Evolutionary conservation across 331 rosid species (phyloP), one percentile per base, ranked within the genome.

Genomic region (Saraca asoca): DNA sequence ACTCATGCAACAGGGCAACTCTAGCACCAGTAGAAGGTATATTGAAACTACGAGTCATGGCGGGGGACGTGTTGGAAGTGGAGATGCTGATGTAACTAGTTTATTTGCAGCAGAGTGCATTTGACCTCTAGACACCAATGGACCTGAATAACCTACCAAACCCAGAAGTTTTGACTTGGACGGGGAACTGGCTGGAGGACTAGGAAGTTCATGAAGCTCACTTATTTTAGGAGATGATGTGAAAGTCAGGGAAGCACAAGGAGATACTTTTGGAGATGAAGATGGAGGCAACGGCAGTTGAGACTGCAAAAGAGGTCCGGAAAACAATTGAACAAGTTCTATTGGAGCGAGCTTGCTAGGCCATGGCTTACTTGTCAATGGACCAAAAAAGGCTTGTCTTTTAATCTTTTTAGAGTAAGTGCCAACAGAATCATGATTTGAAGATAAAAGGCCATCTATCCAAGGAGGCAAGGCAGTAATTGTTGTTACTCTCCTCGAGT

Each of bases 131-230:
- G 94, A 55, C 63, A 72, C 75, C 79, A 94, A 70, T 48, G 96
- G 97, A 41, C 86, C 97, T 12, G 99, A 94, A 88, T 88, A 82
- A 54, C 89, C 96, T 60, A 75, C 68, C 57, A 88, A 73, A 66
- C 82, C 88, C 35, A 57, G 24, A 53, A 79, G 73, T 80, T 85
- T 88, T 35, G 96, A 81, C 76, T 69, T 85, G 50, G 83, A 68
- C 9, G 78, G 67, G 60, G 76, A 83, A 79, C 78, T 72, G 70
- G 72, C 59, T 17, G 97, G 97, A 71, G 99, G 97, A 78, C 92
- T 80, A 0, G 99, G 99, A 75, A 94, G 96, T 76, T 90, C 99
- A 60, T 94, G 97, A 80, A 94, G 97, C 86, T 94, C 99, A 24
- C 94, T 90, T 69, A 94, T 94, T 73, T 83, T 86, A 56, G 97